Base-by-base conservation (phyloP, 2,329 filamentous ascomycete species). In the Xylaria sp. region DNA sequence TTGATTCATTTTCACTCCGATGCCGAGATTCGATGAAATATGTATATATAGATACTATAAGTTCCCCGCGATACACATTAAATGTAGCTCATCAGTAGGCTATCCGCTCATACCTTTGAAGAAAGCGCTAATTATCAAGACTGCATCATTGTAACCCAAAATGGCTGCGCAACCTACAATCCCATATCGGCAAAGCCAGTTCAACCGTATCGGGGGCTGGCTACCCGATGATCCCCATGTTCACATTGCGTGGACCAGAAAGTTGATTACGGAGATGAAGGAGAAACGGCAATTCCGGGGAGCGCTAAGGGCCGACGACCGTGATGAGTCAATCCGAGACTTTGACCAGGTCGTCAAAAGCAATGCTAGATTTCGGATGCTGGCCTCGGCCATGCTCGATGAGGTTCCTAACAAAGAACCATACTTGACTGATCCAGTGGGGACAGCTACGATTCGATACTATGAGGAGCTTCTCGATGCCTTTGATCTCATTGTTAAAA, bases 331-430 rank as follows among this genome's bases (percentile, higher is more conserved):
- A 25, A 28, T 60, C 12, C 57, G 48, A 48, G 57, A 60, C 18
- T 48, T 60, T 25, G 57, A 60, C 30, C 41, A 28, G 8, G n/a
- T 48, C n/a, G 57, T 60, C 12, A 46, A 48, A 60, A 25, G 28
- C 57, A 60, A 20, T 25, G 43, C 57, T 18, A 36, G 30, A 36
- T 36, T 48, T 36, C 56, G 56, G 41, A 60, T 60, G 57, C 28
- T 60, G 25, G 57, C 57, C 12, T n/a, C 41, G 10, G 57, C 57
- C 3, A 60, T 60, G 57, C 57, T 60, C 30, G 28, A 34, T 12
- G 57, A 60, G 57, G 43, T 60, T 36, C 57, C 57, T 1, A 60
- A 60, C 41, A 60, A 60, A 36, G 57, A 60, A n/a, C 57, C 57
- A 20, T 60, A 60, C 30, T 36, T 48, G 15, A 25, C 13, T n/a